These are phyloP conservation scores for Malus fusca DNA, from an alignment of 306 rosid species.

Conservation along the genomic window DNA sequence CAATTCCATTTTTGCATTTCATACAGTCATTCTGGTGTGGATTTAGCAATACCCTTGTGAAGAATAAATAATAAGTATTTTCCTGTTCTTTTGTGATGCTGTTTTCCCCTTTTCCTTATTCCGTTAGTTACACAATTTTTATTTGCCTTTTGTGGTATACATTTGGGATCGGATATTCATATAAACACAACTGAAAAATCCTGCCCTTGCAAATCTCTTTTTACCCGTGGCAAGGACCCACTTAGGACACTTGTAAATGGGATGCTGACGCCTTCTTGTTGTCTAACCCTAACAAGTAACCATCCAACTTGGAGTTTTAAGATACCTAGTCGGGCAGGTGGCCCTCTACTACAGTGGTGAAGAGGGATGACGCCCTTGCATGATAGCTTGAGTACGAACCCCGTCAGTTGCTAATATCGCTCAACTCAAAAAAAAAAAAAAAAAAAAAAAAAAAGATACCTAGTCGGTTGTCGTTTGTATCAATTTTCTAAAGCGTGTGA, in stretches of 20 bases:
- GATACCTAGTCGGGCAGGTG: neutral
- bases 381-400: no score
- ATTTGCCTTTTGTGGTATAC: neutral
- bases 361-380: no score
- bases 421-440: no score
- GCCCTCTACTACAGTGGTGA: no score
- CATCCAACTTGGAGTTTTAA: neutral
- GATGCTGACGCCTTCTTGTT: slow-evolving; percentile 9
- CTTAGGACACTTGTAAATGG: neutral
- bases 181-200: neutral
- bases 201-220: neutral
- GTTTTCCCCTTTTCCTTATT: neutral
- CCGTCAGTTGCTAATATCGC: no score
- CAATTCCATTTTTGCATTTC: neutral
- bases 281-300: neutral
- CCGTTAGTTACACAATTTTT: neutral
- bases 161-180: neutral
- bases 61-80: neutral
- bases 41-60: neutral
- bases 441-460: no score
- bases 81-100: neutral
- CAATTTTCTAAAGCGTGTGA: slow-evolving; percentile 1
- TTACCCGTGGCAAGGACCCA: slow-evolving; percentile 3
- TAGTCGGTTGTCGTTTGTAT: slow-evolving; percentile 12
- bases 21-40: neutral